A percentile compares a stretch with the other conserved stretches of the same genome.
Conservation (phyloP, 345 rosid species). For the Kernera saxatilis region DNA sequence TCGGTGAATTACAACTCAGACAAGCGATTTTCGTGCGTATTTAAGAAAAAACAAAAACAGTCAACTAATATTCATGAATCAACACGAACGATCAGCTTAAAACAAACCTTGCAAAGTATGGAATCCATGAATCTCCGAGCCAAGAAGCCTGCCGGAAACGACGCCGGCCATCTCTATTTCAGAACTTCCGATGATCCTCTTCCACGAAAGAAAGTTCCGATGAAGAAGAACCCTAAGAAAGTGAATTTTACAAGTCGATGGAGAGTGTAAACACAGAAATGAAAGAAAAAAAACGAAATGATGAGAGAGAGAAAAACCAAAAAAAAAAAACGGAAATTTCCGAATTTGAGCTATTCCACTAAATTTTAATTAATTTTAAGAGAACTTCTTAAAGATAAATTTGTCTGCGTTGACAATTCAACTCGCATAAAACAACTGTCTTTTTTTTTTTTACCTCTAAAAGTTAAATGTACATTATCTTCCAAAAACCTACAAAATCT, state of each 20-base stretch:
- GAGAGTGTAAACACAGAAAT: constrained; percentile 12
- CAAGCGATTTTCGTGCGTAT: not conserved
- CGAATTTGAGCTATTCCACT: not conserved
- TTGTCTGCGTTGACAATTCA: constrained; percentile 14
- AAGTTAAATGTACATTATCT: not conserved
- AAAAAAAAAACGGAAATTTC: not conserved
- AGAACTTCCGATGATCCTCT: constrained; percentile 8
- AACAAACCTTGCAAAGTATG: constrained; percentile 57
- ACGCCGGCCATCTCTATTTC: constrained; percentile 37
- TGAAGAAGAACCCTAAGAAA: constrained; percentile 12
- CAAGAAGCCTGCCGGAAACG: constrained; percentile 43
- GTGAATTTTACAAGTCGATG: constrained; percentile 5
- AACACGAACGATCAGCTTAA: not conserved
- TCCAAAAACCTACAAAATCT: not conserved
- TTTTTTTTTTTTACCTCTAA: not conserved
- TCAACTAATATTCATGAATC: not conserved
- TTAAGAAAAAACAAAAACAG: not conserved
- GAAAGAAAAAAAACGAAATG: not conserved
- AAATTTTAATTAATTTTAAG: not conserved
- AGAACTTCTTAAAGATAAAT: not conserved
- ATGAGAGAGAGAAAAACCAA: not conserved
- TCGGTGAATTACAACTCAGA: not conserved
- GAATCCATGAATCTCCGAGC: constrained; percentile 93
- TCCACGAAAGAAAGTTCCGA: not conserved
- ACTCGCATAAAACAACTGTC: not conserved